Conservation (phyloP, 108 stramenopile genomes). For the Pseudonitzschia pungens region DNA sequence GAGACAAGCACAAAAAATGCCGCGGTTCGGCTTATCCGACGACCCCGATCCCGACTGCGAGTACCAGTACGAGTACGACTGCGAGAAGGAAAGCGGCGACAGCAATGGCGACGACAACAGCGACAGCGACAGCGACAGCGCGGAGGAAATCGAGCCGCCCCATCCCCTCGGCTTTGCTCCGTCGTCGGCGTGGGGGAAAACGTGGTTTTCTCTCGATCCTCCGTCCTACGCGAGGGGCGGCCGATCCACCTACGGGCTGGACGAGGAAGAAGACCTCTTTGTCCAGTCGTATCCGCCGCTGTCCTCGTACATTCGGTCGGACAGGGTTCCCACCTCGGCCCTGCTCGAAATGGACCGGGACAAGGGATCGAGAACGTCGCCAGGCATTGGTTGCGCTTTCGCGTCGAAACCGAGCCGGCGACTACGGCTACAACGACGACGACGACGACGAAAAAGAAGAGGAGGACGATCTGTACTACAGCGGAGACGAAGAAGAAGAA, state of each 20-base stretch:
- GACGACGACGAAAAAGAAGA: background rate
- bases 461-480: constrained; percentile 1
- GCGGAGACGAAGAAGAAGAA: constrained; percentile 5
- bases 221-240: constrained; percentile 15
- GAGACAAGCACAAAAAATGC: constrained; percentile 6
- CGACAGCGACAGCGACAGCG: background rate
- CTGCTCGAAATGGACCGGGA: constrained; percentile 19
- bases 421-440: constrained; percentile 17
- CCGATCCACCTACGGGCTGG: constrained; percentile 35
- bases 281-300: constrained; percentile 36
- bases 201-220: constrained; percentile 50
- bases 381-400: background rate
- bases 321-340: constrained; percentile 23
- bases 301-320: constrained; percentile 22
- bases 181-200: constrained; percentile 40
- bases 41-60: no score
- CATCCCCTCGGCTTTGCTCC: constrained; percentile 69
- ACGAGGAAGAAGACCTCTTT: constrained; percentile 33
- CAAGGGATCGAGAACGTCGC: background rate
- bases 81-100: no score
- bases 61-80: no score
- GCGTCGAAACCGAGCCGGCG: constrained; percentile 8
- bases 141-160: constrained; percentile 46
- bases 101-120: background rate
- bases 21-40: constrained; percentile 9